These are phyloP conservation scores for Pistacia integerrima DNA, from an alignment of 345 rosid genomes.

Conservation along the genomic window DNA sequence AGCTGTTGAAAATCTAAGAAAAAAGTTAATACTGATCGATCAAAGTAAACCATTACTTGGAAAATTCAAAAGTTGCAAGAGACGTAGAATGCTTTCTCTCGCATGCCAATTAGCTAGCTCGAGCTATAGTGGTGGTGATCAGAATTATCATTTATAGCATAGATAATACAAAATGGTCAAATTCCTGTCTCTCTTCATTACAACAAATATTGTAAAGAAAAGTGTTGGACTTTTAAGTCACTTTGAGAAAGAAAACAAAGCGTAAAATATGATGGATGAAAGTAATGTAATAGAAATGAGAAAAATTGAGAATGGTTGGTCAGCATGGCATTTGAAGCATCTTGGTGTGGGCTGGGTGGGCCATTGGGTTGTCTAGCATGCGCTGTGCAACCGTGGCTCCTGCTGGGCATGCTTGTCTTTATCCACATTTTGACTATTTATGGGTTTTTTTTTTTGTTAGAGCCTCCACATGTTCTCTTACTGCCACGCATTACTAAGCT, in stretches of 20 bases:
- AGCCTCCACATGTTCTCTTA: slow-evolving; percentile 22
- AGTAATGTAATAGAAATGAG: not conserved
- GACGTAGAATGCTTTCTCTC: too few relatives aligned
- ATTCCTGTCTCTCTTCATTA: not conserved
- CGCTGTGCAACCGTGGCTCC: slow-evolving; percentile 32
- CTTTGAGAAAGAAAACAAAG: not conserved
- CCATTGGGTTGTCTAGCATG: slow-evolving; percentile 51
- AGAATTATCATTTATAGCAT: not conserved
- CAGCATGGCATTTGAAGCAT: slow-evolving; percentile 31
- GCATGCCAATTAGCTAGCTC: too few relatives aligned
- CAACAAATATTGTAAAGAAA: not conserved
- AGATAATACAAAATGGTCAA: slow-evolving; percentile 7
- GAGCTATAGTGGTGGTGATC: too few relatives aligned
- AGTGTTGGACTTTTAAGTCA: slow-evolving; percentile 12
- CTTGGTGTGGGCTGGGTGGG: slow-evolving; percentile 39
- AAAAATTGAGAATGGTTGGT: slow-evolving; percentile 5
- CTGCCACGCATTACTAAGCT: slow-evolving; percentile 20
- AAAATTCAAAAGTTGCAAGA: not conserved
- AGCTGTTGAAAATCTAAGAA: not conserved
- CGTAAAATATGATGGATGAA: not conserved
- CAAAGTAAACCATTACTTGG: not conserved
- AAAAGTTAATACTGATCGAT: not conserved
- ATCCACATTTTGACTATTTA: not conserved
- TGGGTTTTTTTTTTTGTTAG: not conserved
- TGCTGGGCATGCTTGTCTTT: slow-evolving; percentile 47